A percentile compares a stretch with the other conserved stretches of the same genome.
Evolutionary conservation across 2,329 filamentous ascomycete genomes (phyloP).

Genomic region (Botrytis medusae): DNA sequence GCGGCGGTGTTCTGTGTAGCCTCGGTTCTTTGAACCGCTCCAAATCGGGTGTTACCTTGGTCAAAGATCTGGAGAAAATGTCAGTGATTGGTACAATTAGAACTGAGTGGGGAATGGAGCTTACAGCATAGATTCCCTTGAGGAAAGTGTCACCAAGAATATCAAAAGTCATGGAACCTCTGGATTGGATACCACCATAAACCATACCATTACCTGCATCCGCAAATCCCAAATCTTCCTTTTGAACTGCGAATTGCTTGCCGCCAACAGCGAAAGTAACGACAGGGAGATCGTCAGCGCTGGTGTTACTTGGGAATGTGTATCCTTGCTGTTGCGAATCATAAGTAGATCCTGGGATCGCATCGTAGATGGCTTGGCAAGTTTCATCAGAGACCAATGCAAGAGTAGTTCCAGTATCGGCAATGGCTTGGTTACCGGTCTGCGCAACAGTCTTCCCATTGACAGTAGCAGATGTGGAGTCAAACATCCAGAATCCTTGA

Average conservation of each 20-base stretch:
- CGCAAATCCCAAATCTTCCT: slow-evolving; percentile 59
- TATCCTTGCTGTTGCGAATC: slow-evolving; percentile 60
- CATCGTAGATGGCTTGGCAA: slow-evolving; percentile 61
- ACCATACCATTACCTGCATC: slow-evolving; percentile 52
- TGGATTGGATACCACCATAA: slow-evolving; percentile 61
- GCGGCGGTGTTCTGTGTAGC: slow-evolving; percentile 33
- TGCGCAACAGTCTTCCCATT: slow-evolving; percentile 54
- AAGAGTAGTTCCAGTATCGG: slow-evolving; percentile 70
- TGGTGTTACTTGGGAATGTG: slow-evolving; percentile 56
- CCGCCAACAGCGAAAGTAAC: slow-evolving; percentile 64
- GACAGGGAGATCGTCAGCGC: slow-evolving; percentile 54
- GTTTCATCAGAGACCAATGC: slow-evolving; percentile 61
- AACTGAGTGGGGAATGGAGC: slow-evolving; percentile 29
- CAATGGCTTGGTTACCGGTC: slow-evolving; percentile 63
- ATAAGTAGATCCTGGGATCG: slow-evolving; percentile 61
- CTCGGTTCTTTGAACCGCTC: slow-evolving; percentile 51
- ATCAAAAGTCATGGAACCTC: slow-evolving; percentile 54
- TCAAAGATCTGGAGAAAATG: slow-evolving; percentile 53
- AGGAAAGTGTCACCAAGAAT: slow-evolving; percentile 60
- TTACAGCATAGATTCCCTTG: slow-evolving; percentile 58
- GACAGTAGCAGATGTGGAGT: slow-evolving; percentile 56
- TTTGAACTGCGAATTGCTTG: slow-evolving; percentile 56
- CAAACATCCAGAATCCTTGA: slow-evolving; percentile 68
- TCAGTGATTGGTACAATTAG: slow-evolving; percentile 18
- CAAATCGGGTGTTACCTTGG: slow-evolving; percentile 55